phyloP scores from a whole-genome alignment of 768 basidiomycete genomes.

The Trametopsis cervina region DNA sequence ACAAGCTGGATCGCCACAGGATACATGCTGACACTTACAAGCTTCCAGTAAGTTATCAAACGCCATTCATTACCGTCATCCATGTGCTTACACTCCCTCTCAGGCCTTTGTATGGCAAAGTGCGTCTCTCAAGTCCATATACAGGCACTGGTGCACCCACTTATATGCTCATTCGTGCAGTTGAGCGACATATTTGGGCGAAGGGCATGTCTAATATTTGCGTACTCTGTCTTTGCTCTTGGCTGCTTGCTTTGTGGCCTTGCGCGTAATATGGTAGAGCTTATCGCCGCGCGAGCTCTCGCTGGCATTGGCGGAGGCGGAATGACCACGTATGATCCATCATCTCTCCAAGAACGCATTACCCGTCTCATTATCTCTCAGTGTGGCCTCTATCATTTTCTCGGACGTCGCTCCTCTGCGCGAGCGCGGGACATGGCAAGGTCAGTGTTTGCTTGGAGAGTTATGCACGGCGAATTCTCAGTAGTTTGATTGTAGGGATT shows the following conservation, averaged over 20 bases:
- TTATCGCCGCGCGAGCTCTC: conserved; percentile 46
- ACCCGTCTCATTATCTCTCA: conserved; percentile 16
- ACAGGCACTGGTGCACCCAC: no score
- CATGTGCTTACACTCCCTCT: not conserved
- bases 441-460: no score
- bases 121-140: not conserved
- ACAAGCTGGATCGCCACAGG: conserved; percentile 64
- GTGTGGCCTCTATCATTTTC: conserved; percentile 57
- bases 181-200: conserved; percentile 58
- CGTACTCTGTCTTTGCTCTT: conserved; percentile 45
- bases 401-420: conserved; percentile 60
- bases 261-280: conserved; percentile 44
- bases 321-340: conserved; percentile 50
- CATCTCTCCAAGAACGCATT: not conserved
- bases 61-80: not conserved
- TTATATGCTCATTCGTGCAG: conserved; percentile 7
- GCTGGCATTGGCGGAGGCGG: conserved; percentile 58
- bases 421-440: conserved; percentile 66
- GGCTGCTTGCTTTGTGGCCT: conserved; percentile 50
- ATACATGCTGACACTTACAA: conserved; percentile 53
- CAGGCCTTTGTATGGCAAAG: conserved; percentile 58
- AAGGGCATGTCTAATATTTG: conserved; percentile 48
- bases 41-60: conserved; percentile 46
- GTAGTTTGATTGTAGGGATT: conserved; percentile 39
- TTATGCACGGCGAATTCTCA: no score